These are phyloP conservation scores for Vigna nakashimae DNA, from an alignment of 306 rosid genomes.

Conservation along the genomic window DNA sequence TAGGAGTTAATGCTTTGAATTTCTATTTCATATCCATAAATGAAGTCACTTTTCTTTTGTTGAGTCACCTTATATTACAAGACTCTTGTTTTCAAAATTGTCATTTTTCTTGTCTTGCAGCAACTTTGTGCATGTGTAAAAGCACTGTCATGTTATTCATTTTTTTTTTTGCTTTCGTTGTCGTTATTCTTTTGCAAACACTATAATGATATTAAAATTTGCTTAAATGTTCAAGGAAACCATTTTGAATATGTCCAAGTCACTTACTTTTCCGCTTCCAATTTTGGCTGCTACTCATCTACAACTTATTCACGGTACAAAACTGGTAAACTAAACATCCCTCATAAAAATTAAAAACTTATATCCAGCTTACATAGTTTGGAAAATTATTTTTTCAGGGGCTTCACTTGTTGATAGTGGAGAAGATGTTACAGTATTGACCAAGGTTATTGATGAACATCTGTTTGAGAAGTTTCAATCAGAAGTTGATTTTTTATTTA, in stretches of 20 bases:
- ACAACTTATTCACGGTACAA: slow-evolving; percentile 82
- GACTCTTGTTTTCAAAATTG: slow-evolving; percentile 26
- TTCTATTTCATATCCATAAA: not conserved
- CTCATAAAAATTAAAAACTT: slow-evolving; percentile 38
- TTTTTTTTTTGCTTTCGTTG: not conserved
- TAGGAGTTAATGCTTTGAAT: not conserved
- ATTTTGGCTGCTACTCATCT: slow-evolving; percentile 86
- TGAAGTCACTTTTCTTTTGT: slow-evolving; percentile 6
- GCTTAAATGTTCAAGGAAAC: slow-evolving; percentile 58
- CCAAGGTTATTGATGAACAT: slow-evolving; percentile 61
- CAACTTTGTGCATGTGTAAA: not conserved
- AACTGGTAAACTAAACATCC: slow-evolving; percentile 31
- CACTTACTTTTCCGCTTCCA: slow-evolving; percentile 85
- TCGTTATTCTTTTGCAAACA: slow-evolving; percentile 37
- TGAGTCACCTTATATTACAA: slow-evolving; percentile 6
- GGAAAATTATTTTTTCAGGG: slow-evolving; percentile 60
- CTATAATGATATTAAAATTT: slow-evolving; percentile 31
- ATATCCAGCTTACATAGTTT: slow-evolving; percentile 39
- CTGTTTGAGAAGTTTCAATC: slow-evolving; percentile 40
- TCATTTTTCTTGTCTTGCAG: slow-evolving; percentile 22
- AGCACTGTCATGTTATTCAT: slow-evolving; percentile 15
- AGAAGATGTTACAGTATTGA: slow-evolving; percentile 54
- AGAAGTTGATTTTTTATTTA: slow-evolving; percentile 22
- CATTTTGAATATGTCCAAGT: slow-evolving; percentile 78
- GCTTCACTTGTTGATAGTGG: slow-evolving; percentile 53